Conservation (phyloP, 2,329 filamentous ascomycete species). For the Cladosporium phlei region DNA sequence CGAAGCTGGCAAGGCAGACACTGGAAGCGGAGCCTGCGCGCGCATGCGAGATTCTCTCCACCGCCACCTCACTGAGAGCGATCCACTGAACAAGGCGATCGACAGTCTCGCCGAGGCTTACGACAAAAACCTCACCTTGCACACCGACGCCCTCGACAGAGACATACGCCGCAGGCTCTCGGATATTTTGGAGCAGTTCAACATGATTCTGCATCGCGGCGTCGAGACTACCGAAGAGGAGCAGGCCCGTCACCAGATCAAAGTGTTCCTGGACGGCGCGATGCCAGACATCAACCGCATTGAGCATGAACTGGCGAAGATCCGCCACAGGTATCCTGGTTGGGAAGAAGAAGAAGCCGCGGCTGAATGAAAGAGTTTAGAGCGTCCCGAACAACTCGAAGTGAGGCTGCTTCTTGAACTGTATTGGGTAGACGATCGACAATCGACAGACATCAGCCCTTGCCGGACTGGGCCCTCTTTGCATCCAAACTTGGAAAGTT, state of each 20-base stretch:
- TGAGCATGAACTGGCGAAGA: neutral
- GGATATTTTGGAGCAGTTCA: neutral
- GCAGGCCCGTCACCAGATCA: neutral
- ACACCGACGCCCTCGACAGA: neutral
- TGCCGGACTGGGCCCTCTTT: too few species aligned
- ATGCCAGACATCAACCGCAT: neutral
- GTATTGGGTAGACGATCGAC: too few species aligned
- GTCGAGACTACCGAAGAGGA: neutral
- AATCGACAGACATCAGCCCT: too few species aligned
- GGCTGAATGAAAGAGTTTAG: too few species aligned
- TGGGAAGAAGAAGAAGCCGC: too few species aligned
- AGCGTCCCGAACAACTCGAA: too few species aligned
- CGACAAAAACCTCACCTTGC: accelerated
- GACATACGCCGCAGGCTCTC: neutral
- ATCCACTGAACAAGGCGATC: neutral
- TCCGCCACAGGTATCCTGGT: neutral
- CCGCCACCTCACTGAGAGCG: neutral
- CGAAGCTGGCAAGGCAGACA: constrained; percentile 7
- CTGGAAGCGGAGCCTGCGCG: neutral
- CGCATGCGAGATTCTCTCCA: neutral
- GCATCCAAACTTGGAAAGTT: too few species aligned
- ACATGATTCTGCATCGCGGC: neutral
- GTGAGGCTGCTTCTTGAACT: too few species aligned
- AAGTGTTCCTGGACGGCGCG: neutral
- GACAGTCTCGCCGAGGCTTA: neutral